These are phyloP conservation scores for Cicer chorassanicum DNA, from an alignment of 306 rosid genomes.

Conservation along the genomic window DNA sequence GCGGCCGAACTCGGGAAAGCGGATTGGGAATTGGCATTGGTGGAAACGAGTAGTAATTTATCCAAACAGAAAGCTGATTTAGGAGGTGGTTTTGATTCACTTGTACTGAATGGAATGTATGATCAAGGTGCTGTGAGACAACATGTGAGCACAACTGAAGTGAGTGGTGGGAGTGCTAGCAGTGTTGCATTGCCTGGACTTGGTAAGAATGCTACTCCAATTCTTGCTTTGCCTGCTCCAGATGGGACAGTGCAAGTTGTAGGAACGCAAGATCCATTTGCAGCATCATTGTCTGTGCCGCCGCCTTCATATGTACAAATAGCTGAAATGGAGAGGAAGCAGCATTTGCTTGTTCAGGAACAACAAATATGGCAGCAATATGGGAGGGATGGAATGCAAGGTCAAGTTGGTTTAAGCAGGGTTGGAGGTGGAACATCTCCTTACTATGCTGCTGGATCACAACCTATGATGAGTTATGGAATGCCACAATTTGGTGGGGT, in stretches of 20 bases:
- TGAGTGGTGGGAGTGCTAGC: constrained; percentile 79
- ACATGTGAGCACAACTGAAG: constrained; percentile 62
- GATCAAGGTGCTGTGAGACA: constrained; percentile 87
- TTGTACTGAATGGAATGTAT: constrained; percentile 85
- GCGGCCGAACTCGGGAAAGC: constrained; percentile 81
- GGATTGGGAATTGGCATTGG: constrained; percentile 90
- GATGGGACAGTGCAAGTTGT: constrained; percentile 68
- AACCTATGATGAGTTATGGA: constrained; percentile 70
- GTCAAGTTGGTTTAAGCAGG: constrained; percentile 64
- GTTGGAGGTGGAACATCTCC: constrained; percentile 42
- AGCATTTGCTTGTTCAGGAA: constrained; percentile 72
- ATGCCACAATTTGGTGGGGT: constrained; percentile 59
- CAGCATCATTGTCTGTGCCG: constrained; percentile 75
- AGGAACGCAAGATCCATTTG: constrained; percentile 81
- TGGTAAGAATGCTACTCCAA: constrained; percentile 53
- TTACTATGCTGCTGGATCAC: constrained; percentile 43
- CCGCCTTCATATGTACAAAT: constrained; percentile 91
- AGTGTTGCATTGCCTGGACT: constrained; percentile 67
- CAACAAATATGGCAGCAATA: constrained; percentile 84
- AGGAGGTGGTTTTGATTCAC: constrained; percentile 82
- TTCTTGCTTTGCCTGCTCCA: constrained; percentile 87
- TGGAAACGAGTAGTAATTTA: constrained; percentile 63
- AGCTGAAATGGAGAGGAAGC: constrained; percentile 89
- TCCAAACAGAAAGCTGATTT: constrained; percentile 69
- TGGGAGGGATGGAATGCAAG: constrained; percentile 80